Base-by-base conservation (phyloP, 495 filamentous ascomycete species). In the Amniculicola lignicola region DNA sequence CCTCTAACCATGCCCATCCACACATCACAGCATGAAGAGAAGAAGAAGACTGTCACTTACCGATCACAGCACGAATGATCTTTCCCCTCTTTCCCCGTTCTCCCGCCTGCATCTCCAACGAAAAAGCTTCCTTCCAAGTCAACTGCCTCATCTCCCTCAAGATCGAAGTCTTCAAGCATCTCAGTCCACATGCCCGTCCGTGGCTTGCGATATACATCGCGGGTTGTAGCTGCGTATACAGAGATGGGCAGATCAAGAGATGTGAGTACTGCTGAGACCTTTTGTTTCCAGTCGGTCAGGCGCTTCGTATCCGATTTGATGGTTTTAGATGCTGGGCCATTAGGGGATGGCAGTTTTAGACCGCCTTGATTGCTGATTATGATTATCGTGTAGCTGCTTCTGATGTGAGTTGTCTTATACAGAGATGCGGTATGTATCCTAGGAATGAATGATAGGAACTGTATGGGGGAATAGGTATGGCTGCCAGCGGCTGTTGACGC, bases 291-390 rank as follows among this genome's bases (percentile, higher is more conserved):
- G 16, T 79, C 82, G 1, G 73, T 67, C 1, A 94, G 74, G 45
- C 85, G 84, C 36, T 79, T 80, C 14, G 74, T 78, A 46, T 80
- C 81, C 37, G 71, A 77, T 56, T 84, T 87, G 10, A 85, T 80
- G 0, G 71, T 75, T 56, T 95, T 96, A 9, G 82, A 61, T 29
- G 88, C 81, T n/a, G 80, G 73, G 43, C 86, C 84, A n/a, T n/a
- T n/a, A n/a, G n/a, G n/a, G n/a, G n/a, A n/a, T n/a, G n/a, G n/a
- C 3, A 95, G 71, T 22, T 77, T 85, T 40, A 99, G 73, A 11
- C 84, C 88, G 43, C 76, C 90, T 70, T 96, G 92, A 69, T 99
- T 99, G 37, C 85, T 93, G 42, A 97, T 74, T 35, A 98, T 78
- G 1, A 87, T 77, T 3, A 98, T 71, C 45, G 77, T 77, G 68